Evolutionary conservation across 2,329 filamentous ascomycete species (phyloP).

Genomic region (Fusarium buharicum): DNA sequence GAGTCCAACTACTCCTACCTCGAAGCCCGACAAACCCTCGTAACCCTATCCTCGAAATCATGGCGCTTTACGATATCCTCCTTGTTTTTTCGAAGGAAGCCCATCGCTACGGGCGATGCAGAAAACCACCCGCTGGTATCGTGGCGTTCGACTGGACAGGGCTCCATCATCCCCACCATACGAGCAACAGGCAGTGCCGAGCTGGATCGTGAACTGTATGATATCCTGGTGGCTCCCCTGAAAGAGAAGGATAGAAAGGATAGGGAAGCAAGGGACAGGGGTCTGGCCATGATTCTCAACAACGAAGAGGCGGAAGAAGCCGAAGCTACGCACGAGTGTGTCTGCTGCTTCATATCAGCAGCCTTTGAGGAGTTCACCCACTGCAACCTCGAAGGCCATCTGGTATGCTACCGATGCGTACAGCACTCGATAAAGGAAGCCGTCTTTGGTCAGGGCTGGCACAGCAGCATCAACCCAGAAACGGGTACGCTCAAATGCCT

Average conservation of each 20-base stretch:
- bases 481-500: slow-evolving; percentile 83
- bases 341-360: slow-evolving; percentile 78
- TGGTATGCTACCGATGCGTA: slow-evolving; percentile 85
- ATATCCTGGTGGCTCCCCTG: slow-evolving; percentile 66
- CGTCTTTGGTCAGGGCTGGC: slow-evolving; percentile 93
- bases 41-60: slow-evolving; percentile 75
- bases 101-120: slow-evolving; percentile 62
- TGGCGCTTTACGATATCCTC: slow-evolving; percentile 81
- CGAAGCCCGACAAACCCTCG: slow-evolving; percentile 74
- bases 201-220: slow-evolving; percentile 70
- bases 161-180: slow-evolving; percentile 68
- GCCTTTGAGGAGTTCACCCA: slow-evolving; percentile 79
- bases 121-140: slow-evolving; percentile 71
- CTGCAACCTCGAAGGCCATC: slow-evolving; percentile 75
- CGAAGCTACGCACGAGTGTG: slow-evolving; percentile 73
- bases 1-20: slow-evolving; percentile 85
- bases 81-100: slow-evolving; percentile 74
- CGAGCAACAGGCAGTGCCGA: slow-evolving; percentile 73
- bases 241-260: slow-evolving; percentile 55
- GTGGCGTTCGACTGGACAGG: slow-evolving; percentile 67
- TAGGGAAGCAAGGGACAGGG: slow-evolving; percentile 63
- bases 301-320: slow-evolving; percentile 67
- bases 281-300: slow-evolving; percentile 65
- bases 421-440: slow-evolving; percentile 85
- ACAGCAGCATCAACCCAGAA: slow-evolving; percentile 77